Conservation (phyloP, 2,329 filamentous ascomycete species). For the Ceratocystis lukuohia region DNA sequence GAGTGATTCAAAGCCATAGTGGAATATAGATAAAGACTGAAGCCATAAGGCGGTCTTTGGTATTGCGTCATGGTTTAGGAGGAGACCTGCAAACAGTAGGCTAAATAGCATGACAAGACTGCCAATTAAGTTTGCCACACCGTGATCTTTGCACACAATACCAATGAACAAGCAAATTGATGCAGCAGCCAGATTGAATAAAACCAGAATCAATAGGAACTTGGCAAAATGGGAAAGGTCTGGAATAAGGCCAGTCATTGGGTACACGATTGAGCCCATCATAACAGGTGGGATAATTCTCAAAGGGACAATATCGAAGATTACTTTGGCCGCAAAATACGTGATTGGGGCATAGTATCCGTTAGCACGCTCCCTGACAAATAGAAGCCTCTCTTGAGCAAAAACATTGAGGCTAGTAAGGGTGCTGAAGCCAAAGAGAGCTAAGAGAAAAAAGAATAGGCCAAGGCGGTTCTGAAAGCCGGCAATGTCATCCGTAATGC, state of each 20-base stretch:
- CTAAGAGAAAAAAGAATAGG: constrained; percentile 93
- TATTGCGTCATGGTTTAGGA: constrained; percentile 90
- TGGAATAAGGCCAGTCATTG: constrained; percentile 87
- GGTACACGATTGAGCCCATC: constrained; percentile 91
- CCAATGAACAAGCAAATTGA: constrained; percentile 93
- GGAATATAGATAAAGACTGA: constrained; percentile 83
- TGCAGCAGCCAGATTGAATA: constrained; percentile 91
- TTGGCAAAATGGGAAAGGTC: constrained; percentile 74
- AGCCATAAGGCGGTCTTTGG: constrained; percentile 77
- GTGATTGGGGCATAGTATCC: constrained; percentile 90
- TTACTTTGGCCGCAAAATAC: constrained; percentile 89
- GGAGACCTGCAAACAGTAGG: constrained; percentile 79
- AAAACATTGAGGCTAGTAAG: constrained; percentile 90
- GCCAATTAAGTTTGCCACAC: constrained; percentile 85
- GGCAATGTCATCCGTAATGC: constrained; percentile 85
- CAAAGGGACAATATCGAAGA: constrained; percentile 96
- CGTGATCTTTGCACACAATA: constrained; percentile 81
- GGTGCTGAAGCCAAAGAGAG: constrained; percentile 92
- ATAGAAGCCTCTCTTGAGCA: constrained; percentile 76
- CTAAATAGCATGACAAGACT: constrained; percentile 97
- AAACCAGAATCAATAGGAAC: constrained; percentile 79
- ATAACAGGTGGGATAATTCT: constrained; percentile 87
- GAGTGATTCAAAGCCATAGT: constrained; percentile 24
- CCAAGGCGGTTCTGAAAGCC: constrained; percentile 96
- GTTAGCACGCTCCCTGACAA: constrained; percentile 86